Base-by-base conservation (phyloP, 2,329 filamentous ascomycete species). In the Rhynchosporium secalis region DNA sequence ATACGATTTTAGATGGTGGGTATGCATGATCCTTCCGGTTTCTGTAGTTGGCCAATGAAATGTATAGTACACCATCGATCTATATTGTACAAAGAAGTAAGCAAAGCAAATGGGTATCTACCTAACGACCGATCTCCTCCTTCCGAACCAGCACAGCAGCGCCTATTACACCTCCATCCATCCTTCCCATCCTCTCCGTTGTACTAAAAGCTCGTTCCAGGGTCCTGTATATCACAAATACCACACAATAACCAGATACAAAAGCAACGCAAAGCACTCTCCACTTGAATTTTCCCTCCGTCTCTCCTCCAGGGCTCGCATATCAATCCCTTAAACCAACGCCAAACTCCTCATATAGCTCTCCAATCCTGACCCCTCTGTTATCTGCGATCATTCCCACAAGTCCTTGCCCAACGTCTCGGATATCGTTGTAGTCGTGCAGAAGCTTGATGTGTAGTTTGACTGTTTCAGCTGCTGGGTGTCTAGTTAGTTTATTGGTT, bases 361-460 rank as follows among this genome's bases (percentile, higher is more conserved):
- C 71, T 7, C 71, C 66, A 51, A 74, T 68, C 56, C 72, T 65
- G 49, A 84, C 78, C 8, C 85, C 86, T 47, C 85, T 76, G 64
- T 81, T 79, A 62, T 91, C 87, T 3, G 88, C 87, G 72, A 90
- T 84, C 69, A 90, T 74, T 0, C 86, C 86, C 75, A 90, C 81
- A 36, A 91, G 71, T 0, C 86, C 87, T 70, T 86, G 82, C 0
- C 83, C 87, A 7, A 88, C 78, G 72, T 91, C 88, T 65, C 86
- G 85, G 68, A 90, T 84, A 72, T 89, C 87, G 69, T 91, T 91
- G 75, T 90, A 91, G 62, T 83, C 78, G 66, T 89, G 86, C 38
- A 91, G 77, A 3, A 87, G 77, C 62, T 79, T 80, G 70, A 90
- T 90, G 72, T 90, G 87, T 38, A 77, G 76, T 59, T 85, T 81